phyloP scores from a whole-genome alignment of 2,329 filamentous ascomycete genomes.

The Orbilia quercus region DNA sequence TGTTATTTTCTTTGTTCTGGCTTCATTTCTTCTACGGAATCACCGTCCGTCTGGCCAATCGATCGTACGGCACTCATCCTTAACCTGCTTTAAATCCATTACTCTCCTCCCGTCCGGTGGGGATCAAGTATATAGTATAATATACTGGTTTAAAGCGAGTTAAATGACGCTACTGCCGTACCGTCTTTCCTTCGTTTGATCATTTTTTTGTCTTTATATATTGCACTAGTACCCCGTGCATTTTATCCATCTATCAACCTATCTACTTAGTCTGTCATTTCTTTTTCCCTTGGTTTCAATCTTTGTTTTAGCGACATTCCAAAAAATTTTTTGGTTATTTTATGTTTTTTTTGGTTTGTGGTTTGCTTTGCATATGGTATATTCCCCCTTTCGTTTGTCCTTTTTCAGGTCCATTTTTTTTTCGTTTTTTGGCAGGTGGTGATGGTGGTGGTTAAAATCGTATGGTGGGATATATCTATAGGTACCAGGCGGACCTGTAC shows the following conservation, averaged over 20 bases:
- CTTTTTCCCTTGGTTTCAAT: not conserved
- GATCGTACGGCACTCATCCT: constrained; percentile 27
- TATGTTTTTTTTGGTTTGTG: not conserved
- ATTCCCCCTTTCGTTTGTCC: not conserved
- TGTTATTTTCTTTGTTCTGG: constrained; percentile 25
- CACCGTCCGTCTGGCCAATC: constrained; percentile 51
- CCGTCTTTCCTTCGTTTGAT: constrained; percentile 12
- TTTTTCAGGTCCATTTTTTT: constrained; percentile 2
- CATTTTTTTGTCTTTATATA: constrained; percentile 29
- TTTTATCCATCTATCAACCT: no score
- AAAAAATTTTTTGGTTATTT: not conserved
- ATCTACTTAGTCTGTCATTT: constrained; percentile 14
- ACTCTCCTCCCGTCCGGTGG: no score
- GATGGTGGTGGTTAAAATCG: no score
- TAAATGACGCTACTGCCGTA: not conserved
- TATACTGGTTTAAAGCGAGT: no score
- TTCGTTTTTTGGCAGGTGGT: constrained; percentile 18
- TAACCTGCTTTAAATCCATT: constrained; percentile 10
- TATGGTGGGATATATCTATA: no score
- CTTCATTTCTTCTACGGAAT: constrained; percentile 11
- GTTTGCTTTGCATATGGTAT: not conserved
- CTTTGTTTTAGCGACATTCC: constrained; percentile 6
- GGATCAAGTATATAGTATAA: no score
- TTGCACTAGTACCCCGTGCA: not conserved
- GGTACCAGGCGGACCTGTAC: no score